Evolutionary conservation across 108 stramenopile species (phyloP).

Genomic region (Cyclostephanos invisitatus): DNA sequence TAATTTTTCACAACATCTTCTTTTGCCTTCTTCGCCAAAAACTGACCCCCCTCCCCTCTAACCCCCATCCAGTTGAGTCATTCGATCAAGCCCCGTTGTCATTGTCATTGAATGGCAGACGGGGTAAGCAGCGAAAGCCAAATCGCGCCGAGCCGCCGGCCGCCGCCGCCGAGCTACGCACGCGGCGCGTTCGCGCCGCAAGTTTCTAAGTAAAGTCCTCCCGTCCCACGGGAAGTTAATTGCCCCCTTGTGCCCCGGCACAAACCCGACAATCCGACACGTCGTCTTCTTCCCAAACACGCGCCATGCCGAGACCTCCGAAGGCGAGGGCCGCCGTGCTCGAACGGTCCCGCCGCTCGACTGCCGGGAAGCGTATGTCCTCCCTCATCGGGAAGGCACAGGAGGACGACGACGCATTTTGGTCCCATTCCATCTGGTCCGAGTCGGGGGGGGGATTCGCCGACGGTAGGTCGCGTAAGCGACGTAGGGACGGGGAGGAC

Average conservation of each 20-base stretch:
- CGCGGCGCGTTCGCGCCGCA: no score
- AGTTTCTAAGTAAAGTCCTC: no score
- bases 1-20: no score
- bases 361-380: slow-evolving; percentile 80
- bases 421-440: slow-evolving; percentile 86
- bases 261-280: neutral
- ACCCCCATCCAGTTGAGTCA: no score
- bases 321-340: slow-evolving; percentile 52
- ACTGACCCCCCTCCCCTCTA: no score
- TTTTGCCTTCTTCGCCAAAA: no score
- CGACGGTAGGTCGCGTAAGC: slow-evolving; percentile 24
- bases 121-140: neutral
- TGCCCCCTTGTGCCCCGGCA: no score
- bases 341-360: slow-evolving; percentile 68
- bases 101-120: neutral
- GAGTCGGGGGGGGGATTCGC: slow-evolving; percentile 67
- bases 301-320: slow-evolving; percentile 19
- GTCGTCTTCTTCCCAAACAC: neutral
- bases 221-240: no score
- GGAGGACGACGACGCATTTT: slow-evolving; percentile 85
- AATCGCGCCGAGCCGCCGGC: no score
- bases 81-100: neutral
- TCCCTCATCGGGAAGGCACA: slow-evolving; percentile 69
- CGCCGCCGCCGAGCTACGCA: no score
- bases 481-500: neutral